phyloP scores from a whole-genome alignment of 1,284 basidiomycete genomes.

The Thecaphora thlaspeos region DNA sequence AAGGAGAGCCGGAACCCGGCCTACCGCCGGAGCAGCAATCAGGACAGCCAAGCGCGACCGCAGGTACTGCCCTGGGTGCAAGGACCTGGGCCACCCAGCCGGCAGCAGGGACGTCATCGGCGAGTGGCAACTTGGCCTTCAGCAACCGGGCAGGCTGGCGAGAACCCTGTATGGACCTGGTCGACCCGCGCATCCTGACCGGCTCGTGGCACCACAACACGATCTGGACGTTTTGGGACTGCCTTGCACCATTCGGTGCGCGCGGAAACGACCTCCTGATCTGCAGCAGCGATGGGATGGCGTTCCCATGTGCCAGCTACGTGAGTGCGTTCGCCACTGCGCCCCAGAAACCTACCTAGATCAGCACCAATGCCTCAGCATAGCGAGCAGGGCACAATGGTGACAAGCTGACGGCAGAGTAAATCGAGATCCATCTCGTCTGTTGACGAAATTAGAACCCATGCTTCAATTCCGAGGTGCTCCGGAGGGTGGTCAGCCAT shows the following conservation, averaged over 20 bases:
- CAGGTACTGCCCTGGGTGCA: too few species aligned
- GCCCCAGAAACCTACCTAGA: too few species aligned
- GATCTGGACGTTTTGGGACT: constrained; percentile 40
- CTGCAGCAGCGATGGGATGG: constrained; percentile 21
- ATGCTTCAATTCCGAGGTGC: constrained; percentile 22
- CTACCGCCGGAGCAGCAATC: too few species aligned
- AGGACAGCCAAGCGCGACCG: too few species aligned
- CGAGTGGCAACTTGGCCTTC: too few species aligned
- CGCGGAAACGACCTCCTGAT: constrained; percentile 32
- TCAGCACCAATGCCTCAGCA: neutral
- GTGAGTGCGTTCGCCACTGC: constrained; percentile 3
- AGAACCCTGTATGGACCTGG: constrained; percentile 13
- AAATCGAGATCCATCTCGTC: too few species aligned
- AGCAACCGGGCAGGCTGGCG: constrained; percentile 15
- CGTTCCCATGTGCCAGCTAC: constrained; percentile 31
- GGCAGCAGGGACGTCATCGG: too few species aligned
- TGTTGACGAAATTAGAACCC: constrained; percentile 8
- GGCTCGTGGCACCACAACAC: constrained; percentile 15
- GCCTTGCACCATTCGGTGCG: constrained; percentile 26
- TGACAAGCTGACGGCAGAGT: neutral
- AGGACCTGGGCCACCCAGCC: too few species aligned
- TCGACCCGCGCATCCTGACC: constrained; percentile 18
- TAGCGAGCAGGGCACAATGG: neutral
- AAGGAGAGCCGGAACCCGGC: too few species aligned
- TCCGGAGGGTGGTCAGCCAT: constrained; percentile 15